These are phyloP conservation scores for Rhododendron simsii DNA, from an alignment of 148 eudicot genomes.

Conservation along the genomic window DNA sequence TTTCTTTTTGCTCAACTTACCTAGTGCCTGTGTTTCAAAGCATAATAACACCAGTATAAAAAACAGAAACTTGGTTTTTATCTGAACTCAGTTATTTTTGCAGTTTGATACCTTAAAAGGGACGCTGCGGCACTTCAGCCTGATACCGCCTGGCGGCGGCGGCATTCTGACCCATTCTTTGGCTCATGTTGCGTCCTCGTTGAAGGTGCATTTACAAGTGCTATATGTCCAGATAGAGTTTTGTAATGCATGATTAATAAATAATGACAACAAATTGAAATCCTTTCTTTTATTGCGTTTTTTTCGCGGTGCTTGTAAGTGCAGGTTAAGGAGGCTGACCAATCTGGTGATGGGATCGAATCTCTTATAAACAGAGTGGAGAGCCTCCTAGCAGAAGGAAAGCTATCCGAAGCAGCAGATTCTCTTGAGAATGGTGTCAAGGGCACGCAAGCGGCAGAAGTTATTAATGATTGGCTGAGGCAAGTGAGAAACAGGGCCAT, in stretches of 20 bases:
- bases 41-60: neutral
- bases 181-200: constrained; percentile 72
- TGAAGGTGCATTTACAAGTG: constrained; percentile 48
- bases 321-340: constrained; percentile 72
- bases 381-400: constrained; percentile 72
- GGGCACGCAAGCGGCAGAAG: constrained; percentile 70
- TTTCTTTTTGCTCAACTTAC: neutral
- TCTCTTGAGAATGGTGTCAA: constrained; percentile 77
- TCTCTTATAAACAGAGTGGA: constrained; percentile 78
- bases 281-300: neutral
- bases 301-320: neutral
- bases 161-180: constrained; percentile 86
- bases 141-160: constrained; percentile 84
- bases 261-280: neutral
- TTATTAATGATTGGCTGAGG: constrained; percentile 64
- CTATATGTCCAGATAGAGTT: neutral
- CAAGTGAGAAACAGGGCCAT: constrained; percentile 75
- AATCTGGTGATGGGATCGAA: constrained; percentile 84
- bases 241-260: neutral
- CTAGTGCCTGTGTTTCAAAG: neutral
- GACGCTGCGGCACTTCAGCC: constrained; percentile 78
- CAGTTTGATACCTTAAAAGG: constrained; percentile 85
- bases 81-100: constrained; percentile 5
- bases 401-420: constrained; percentile 85
- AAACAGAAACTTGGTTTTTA: neutral